A percentile compares a stretch with the other conserved stretches of the same genome.
phyloP scores from a whole-genome alignment of 31 red algal genomes.

The Asparagopsis taxiformis region DNA sequence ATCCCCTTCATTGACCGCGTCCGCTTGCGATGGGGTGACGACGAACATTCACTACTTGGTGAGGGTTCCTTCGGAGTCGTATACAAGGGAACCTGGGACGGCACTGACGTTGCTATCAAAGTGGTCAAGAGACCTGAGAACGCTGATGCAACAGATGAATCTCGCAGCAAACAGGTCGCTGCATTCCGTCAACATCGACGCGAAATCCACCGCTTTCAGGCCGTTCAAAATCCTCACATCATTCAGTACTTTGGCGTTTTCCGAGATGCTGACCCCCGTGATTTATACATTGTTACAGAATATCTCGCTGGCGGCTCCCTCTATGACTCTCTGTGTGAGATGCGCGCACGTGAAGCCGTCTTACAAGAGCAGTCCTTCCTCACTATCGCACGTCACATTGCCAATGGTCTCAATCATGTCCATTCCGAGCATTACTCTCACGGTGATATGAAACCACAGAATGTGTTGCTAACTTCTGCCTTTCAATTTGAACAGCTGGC shows the following conservation, averaged over 20 bases:
- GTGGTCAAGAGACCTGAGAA: slow-evolving; percentile 49
- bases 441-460: slow-evolving; percentile 80
- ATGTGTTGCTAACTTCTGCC: slow-evolving; percentile 55
- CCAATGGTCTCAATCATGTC: slow-evolving; percentile 52
- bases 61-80: slow-evolving; percentile 74
- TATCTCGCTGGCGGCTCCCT: slow-evolving; percentile 68
- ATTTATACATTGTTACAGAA: slow-evolving; percentile 71
- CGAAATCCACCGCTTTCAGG: slow-evolving; percentile 53
- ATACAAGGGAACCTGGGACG: slow-evolving; percentile 35
- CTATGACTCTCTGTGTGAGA: slow-evolving; percentile 10
- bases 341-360: slow-evolving; percentile 34
- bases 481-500: slow-evolving; percentile 15
- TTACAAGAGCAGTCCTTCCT: slow-evolving; percentile 54
- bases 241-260: slow-evolving; percentile 64
- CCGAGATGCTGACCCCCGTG: slow-evolving; percentile 38
- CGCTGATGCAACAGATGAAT: neutral
- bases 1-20: slow-evolving; percentile 26
- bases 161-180: slow-evolving; percentile 1
- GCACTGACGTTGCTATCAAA: slow-evolving; percentile 70
- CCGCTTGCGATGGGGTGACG: slow-evolving; percentile 38
- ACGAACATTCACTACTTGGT: slow-evolving; percentile 34
- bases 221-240: slow-evolving; percentile 46
- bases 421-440: slow-evolving; percentile 49
- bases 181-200: slow-evolving; percentile 60
- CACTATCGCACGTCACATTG: slow-evolving; percentile 56